A percentile compares a stretch with the other conserved stretches of the same genome.
phyloP scores from a whole-genome alignment of 2,329 filamentous ascomycete species.

The Diplocarpon mali region DNA sequence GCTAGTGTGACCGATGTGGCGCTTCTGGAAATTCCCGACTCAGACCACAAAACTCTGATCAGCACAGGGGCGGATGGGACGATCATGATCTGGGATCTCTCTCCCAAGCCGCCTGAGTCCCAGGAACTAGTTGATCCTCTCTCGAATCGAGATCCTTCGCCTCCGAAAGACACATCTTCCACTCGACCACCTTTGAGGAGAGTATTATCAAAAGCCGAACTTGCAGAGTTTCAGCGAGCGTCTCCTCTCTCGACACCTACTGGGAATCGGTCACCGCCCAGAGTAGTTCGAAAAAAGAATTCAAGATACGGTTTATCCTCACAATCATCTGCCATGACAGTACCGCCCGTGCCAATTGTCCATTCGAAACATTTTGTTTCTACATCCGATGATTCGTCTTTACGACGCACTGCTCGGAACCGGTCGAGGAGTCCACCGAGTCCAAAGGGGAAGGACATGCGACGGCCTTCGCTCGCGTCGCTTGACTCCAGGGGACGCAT shows the following conservation, averaged over 20 bases:
- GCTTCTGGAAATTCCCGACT: constrained; percentile 47
- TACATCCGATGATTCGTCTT: constrained; percentile 21
- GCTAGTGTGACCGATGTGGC: constrained; percentile 83
- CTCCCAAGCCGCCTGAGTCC: constrained; percentile 14
- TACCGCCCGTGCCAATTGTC: constrained; percentile 18
- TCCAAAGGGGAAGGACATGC: constrained; percentile 25
- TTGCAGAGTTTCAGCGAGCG: constrained; percentile 64
- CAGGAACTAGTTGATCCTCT: constrained; percentile 15
- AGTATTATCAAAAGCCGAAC: constrained; percentile 76
- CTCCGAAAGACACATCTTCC: constrained; percentile 38
- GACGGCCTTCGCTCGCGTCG: constrained; percentile 44
- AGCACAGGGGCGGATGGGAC: constrained; percentile 72
- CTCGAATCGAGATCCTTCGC: constrained; percentile 19
- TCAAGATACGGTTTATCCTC: constrained; percentile 41
- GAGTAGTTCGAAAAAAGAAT: constrained; percentile 41
- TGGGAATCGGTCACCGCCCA: constrained; percentile 44
- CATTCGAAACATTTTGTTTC: constrained; percentile 22
- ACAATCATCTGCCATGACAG: constrained; percentile 36
- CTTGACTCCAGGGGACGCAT: constrained; percentile 39
- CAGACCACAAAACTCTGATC: constrained; percentile 48
- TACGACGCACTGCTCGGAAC: constrained; percentile 15
- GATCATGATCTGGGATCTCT: constrained; percentile 60
- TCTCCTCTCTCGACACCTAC: constrained; percentile 29
- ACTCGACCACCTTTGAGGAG: constrained; percentile 67
- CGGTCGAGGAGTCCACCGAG: constrained; percentile 25